Conservation (phyloP, 345 rosid genomes). For the Trapa incisa region DNA sequence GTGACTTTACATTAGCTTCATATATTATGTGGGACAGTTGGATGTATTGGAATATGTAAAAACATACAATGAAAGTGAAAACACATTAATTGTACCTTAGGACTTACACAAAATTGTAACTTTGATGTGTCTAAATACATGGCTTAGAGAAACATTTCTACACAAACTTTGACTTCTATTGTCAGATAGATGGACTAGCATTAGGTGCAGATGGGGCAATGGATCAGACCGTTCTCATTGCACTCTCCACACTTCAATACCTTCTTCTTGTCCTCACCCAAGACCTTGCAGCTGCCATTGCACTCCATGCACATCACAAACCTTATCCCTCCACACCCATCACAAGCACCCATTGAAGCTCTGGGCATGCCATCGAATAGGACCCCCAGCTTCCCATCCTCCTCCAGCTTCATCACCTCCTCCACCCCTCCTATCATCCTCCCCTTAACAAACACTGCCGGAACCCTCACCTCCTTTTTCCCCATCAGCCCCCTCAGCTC, state of each 20-base stretch:
- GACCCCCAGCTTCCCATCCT: constrained; percentile 60
- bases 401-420: constrained; percentile 63
- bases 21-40: neutral
- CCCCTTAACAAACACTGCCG: constrained; percentile 67
- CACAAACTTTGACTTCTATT: no score
- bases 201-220: constrained; percentile 66
- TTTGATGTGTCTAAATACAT: no score
- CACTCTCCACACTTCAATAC: constrained; percentile 55
- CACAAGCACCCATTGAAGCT: constrained; percentile 35
- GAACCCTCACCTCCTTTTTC: constrained; percentile 53
- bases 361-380: constrained; percentile 47
- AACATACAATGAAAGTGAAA: neutral
- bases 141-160: no score
- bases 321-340: constrained; percentile 71
- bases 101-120: no score
- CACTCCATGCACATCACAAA: constrained; percentile 76
- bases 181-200: constrained; percentile 16
- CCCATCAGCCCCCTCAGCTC: constrained; percentile 63
- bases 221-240: constrained; percentile 88
- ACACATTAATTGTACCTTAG: no score
- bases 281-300: constrained; percentile 77
- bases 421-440: constrained; percentile 78
- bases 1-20: no score
- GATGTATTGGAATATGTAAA: neutral
- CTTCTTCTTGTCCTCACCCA: constrained; percentile 33